Evolutionary conservation across 2,329 filamentous ascomycete species (phyloP).

Genomic region (Curvularia eragrostidis): DNA sequence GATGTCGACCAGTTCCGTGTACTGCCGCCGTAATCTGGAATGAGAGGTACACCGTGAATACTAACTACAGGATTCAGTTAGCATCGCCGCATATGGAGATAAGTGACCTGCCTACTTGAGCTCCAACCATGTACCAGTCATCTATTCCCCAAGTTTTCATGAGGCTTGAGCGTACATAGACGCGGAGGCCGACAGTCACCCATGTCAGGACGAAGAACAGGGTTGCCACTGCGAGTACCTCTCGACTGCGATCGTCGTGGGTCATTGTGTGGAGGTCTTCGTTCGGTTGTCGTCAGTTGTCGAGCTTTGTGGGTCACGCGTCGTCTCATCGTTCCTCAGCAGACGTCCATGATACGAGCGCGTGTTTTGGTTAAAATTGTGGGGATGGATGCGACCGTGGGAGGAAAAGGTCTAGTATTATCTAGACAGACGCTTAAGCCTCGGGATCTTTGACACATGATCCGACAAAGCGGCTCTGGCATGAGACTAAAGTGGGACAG

Average conservation of each 20-base stretch:
- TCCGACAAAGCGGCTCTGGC: background rate
- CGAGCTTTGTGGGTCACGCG: background rate
- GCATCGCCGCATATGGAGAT: background rate
- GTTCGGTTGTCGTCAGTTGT: background rate
- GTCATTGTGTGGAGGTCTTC: conserved; percentile 1
- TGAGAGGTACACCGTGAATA: conserved; percentile 52
- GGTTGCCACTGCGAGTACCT: conserved; percentile 40
- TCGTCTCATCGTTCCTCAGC: conserved; percentile 1
- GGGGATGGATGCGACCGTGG: too few species aligned
- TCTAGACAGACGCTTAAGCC: background rate
- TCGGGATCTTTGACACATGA: conserved; percentile 5
- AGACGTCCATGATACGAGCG: background rate
- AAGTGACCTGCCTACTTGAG: conserved; percentile 32
- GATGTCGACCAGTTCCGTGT: conserved; percentile 51
- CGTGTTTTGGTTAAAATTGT: background rate
- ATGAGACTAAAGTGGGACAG: background rate
- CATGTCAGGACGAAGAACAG: conserved; percentile 51
- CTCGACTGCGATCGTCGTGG: conserved; percentile 27
- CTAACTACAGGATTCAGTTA: conserved; percentile 27
- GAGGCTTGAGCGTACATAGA: conserved; percentile 49
- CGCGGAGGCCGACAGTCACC: conserved; percentile 46
- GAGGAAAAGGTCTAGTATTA: background rate
- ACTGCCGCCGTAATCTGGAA: conserved; percentile 50
- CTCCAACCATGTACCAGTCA: conserved; percentile 52
- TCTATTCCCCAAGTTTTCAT: conserved; percentile 49